Evolutionary conservation across 768 basidiomycete species (phyloP), one percentile per base, ranked within the genome.

Genomic region (Pleurotus sapidus): DNA sequence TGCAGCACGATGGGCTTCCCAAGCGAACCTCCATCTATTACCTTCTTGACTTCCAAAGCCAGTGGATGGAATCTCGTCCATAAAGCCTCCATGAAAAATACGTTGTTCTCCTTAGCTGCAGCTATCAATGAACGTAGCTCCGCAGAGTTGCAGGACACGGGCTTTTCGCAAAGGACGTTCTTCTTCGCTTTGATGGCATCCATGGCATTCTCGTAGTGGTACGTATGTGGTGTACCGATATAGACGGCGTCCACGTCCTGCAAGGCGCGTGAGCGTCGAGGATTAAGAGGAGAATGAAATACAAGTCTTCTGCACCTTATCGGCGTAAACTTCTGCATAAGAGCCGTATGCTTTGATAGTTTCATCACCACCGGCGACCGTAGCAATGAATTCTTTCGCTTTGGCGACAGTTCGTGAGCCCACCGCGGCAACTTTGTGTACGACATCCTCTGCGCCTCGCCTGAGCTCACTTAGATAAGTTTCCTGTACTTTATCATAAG

Each of bases 21-120:
- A 18, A 93, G 74, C n/a, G 67, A 70, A 4, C 87, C 88, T 55
- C 77, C 76, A 49, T 88, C 83, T 1, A 81, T 77, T 46, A 90
- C 71, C 59, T 77, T 77, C 70, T 87, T 86, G 54, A 92, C 74
- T 59, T 88, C 89, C 15, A 75, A 65, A 8, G 77, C 74, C 58
- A 90, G 78, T 11, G 89, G 89, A 57, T 89, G 86, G 76, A 91
- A 92, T 37, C 89, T 79, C 37, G 92, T 93, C 91, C 92, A 93
- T 71, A 93, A 77, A 0, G 89, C 92, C 72, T 95, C 94, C 93
- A 95, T 95, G 64, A 95, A 83, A 77, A 95, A 95, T 1, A 93
- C 79, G 15, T 85, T 82, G 63, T 87, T 75, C 67, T 91, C 83
- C 68, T 88, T 89, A 2, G 94, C 92, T 17, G 91, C 79, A 8